phyloP scores from a whole-genome alignment of 2,329 filamentous ascomycete genomes.

The Xylaria sp. region DNA sequence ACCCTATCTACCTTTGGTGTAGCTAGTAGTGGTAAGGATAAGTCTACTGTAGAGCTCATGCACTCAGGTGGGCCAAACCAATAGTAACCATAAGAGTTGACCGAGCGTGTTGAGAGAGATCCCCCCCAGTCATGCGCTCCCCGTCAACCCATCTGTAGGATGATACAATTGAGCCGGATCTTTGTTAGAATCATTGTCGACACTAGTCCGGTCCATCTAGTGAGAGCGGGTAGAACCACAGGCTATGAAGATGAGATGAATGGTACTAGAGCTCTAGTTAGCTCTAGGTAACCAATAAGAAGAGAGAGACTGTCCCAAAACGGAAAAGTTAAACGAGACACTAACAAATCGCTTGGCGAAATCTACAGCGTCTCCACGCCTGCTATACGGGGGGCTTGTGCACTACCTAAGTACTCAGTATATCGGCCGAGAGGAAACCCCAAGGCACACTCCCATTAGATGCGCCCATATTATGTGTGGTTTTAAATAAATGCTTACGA shows the following conservation, averaged over 20 bases:
- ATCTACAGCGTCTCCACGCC: conserved; percentile 18
- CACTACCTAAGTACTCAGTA: background rate
- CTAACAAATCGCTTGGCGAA: conserved; percentile 10
- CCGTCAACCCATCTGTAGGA: conserved; percentile 5
- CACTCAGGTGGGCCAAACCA: conserved; percentile 18
- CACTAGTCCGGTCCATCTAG: conserved; percentile 29
- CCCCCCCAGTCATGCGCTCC: conserved; percentile 6
- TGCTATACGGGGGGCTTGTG: conserved; percentile 16
- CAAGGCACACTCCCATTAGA: conserved; percentile 28
- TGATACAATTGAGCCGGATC: conserved; percentile 6
- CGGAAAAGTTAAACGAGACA: conserved; percentile 35
- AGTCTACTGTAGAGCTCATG: conserved; percentile 10
- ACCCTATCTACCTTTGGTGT: too few relatives aligned
- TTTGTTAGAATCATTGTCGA: conserved; percentile 18
- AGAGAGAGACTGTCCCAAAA: conserved; percentile 16
- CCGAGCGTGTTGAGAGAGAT: background rate
- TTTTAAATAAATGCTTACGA: conserved; percentile 6
- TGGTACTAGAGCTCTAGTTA: background rate
- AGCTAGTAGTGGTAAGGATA: background rate
- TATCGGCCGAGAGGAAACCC: background rate
- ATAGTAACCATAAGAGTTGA: conserved; percentile 5
- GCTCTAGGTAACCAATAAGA: conserved; percentile 22
- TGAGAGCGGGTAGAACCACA: background rate
- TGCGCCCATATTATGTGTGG: conserved; percentile 15
- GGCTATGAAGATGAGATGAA: conserved; percentile 15